A percentile compares a stretch with the other conserved stretches of the same genome.
These are phyloP conservation scores for Platanthera zijinensis DNA, from an alignment of 106 monocot species.

Conservation along the genomic window DNA sequence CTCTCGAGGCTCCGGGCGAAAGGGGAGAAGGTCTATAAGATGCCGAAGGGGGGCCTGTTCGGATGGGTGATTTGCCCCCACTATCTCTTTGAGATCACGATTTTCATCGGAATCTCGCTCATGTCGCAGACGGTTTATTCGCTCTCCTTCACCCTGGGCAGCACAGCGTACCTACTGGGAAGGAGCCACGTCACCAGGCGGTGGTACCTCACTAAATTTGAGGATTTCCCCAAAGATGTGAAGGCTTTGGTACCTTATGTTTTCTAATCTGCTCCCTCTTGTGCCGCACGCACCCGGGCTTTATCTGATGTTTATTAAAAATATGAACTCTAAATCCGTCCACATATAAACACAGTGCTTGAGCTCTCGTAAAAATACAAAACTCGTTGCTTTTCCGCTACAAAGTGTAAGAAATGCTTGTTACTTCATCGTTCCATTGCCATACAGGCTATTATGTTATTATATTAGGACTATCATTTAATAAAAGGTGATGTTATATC, in stretches of 20 bases:
- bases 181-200: constrained; percentile 66
- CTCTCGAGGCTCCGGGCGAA: constrained; percentile 51
- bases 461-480: too few species aligned
- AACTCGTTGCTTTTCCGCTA: too few species aligned
- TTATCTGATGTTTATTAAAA: not conserved
- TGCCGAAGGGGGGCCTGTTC: constrained; percentile 73
- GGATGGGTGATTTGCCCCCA: constrained; percentile 70
- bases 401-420: too few species aligned
- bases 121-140: constrained; percentile 54
- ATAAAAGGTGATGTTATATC: too few species aligned
- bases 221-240: constrained; percentile 43
- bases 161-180: constrained; percentile 49
- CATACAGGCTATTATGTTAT: too few species aligned
- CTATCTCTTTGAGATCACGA: constrained; percentile 78
- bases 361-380: too few species aligned
- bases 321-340: too few species aligned
- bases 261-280: constrained; percentile 18
- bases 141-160: constrained; percentile 32
- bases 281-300: not conserved
- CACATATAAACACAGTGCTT: too few species aligned
- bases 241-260: constrained; percentile 70
- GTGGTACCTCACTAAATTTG: constrained; percentile 77
- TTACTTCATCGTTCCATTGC: too few species aligned
- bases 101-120: constrained; percentile 37
- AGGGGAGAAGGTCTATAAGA: constrained; percentile 62